Percentiles rank a stretch among this genome's conserved stretches.
These are phyloP conservation scores for Papilionanthe hybrid DNA, from an alignment of 116 monocot genomes.

Conservation along the genomic window DNA sequence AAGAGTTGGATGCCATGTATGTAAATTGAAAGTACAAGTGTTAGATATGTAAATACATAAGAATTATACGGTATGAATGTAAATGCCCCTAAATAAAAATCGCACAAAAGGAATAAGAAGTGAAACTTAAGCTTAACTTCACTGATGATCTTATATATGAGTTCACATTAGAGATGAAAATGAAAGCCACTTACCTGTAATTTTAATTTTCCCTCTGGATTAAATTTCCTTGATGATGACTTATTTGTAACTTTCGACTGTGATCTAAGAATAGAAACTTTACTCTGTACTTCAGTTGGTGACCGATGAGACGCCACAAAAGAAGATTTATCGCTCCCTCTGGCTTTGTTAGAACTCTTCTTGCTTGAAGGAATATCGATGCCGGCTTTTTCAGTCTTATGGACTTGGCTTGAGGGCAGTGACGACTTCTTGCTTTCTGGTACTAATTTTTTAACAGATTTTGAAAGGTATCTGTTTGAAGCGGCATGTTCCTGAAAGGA, in stretches of 20 bases:
- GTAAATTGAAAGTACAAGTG: too few relatives aligned
- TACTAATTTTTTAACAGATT: constrained; percentile 20
- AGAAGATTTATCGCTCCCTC: constrained; percentile 19
- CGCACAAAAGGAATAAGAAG: background rate
- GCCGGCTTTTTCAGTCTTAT: constrained; percentile 13
- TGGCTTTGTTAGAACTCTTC: constrained; percentile 13
- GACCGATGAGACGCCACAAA: constrained; percentile 19
- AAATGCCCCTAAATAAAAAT: background rate
- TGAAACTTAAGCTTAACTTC: background rate
- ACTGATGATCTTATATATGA: background rate
- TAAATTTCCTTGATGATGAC: background rate
- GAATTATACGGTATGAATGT: too few relatives aligned
- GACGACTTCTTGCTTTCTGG: constrained; percentile 14
- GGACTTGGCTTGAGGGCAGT: constrained; percentile 10
- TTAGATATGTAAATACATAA: too few relatives aligned
- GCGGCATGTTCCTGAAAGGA: constrained; percentile 22
- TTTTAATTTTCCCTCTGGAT: background rate
- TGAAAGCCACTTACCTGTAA: background rate
- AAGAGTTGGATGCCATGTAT: too few relatives aligned
- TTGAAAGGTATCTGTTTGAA: constrained; percentile 13
- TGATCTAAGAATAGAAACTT: constrained; percentile 12
- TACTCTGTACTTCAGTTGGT: constrained; percentile 19
- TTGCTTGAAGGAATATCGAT: constrained; percentile 14
- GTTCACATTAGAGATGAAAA: background rate
- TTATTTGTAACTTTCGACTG: background rate